phyloP scores from a whole-genome alignment of 164 flowering plant genomes.

The Akebia trifoliata region DNA sequence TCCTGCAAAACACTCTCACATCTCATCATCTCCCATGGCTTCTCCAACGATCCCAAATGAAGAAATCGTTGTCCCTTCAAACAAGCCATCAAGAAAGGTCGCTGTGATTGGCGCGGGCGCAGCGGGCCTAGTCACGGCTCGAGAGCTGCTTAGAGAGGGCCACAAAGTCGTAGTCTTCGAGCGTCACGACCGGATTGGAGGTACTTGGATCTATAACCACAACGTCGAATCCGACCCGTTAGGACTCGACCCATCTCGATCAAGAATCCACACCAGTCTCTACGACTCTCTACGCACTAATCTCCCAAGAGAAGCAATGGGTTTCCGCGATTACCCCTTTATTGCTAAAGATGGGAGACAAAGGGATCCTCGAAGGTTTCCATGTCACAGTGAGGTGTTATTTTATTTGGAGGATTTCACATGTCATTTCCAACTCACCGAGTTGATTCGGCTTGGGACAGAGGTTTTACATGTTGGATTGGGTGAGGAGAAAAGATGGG shows the following conservation, averaged over 20 bases:
- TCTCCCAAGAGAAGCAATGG: conserved; percentile 79
- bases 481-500: conserved; percentile 55
- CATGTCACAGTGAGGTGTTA: conserved; percentile 70
- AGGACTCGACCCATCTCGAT: conserved; percentile 54
- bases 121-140: conserved; percentile 68
- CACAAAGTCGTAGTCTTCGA: conserved; percentile 77
- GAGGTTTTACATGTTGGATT: conserved; percentile 56
- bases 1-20: too few relatives aligned
- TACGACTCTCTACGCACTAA: conserved; percentile 81
- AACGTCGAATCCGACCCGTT: conserved; percentile 60
- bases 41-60: not conserved
- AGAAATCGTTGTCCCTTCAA: not conserved
- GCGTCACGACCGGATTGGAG: conserved; percentile 42
- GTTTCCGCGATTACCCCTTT: conserved; percentile 67
- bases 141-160: conserved; percentile 71
- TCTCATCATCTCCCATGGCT: not conserved
- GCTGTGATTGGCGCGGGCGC: conserved; percentile 93
- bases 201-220: conserved; percentile 70
- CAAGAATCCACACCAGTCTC: conserved; percentile 55
- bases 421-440: conserved; percentile 40
- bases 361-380: conserved; percentile 62
- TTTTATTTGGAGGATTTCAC: conserved; percentile 54
- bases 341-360: conserved; percentile 18
- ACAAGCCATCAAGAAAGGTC: conserved; percentile 30
- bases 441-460: conserved; percentile 54